These are phyloP conservation scores for Ceratocystis variospora DNA, from an alignment of 2,329 filamentous ascomycete genomes.

Conservation along the genomic window DNA sequence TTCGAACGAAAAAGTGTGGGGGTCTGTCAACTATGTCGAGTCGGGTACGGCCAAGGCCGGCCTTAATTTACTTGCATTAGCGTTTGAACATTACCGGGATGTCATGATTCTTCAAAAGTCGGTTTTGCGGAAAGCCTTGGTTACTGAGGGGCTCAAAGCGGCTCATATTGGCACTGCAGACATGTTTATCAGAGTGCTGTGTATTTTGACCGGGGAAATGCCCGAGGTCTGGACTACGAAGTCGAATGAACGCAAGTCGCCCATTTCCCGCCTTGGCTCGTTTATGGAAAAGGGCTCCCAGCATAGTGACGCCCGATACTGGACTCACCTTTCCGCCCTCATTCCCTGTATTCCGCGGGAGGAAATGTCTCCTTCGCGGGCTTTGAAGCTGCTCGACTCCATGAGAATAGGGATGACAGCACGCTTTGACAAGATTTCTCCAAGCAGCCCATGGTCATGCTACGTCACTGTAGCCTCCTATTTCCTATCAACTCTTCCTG, in stretches of 20 bases:
- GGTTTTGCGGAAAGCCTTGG: constrained; percentile 43
- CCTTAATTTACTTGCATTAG: constrained; percentile 38
- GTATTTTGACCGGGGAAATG: constrained; percentile 47
- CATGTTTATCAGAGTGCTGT: constrained; percentile 55
- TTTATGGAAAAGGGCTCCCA: constrained; percentile 80
- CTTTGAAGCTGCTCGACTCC: constrained; percentile 49
- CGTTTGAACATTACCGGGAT: constrained; percentile 34
- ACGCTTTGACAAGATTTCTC: constrained; percentile 59
- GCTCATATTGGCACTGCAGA: constrained; percentile 61
- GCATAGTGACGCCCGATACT: constrained; percentile 56
- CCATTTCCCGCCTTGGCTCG: constrained; percentile 44
- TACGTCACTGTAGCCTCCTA: constrained; percentile 54
- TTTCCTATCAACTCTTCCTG: constrained; percentile 35
- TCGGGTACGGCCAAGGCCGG: constrained; percentile 36
- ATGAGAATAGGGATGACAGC: constrained; percentile 57
- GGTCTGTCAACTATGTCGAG: constrained; percentile 50
- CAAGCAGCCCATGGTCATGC: constrained; percentile 58
- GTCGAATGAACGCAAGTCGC: constrained; percentile 37
- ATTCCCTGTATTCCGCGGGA: constrained; percentile 45
- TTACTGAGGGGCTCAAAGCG: constrained; percentile 59
- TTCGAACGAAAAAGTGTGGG: constrained; percentile 51
- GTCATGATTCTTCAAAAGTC: constrained; percentile 37
- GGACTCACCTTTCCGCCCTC: constrained; percentile 53
- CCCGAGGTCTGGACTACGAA: constrained; percentile 52
- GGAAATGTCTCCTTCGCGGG: constrained; percentile 33